Base-by-base conservation (phyloP, 768 basidiomycete genomes). In the Russula compacta region DNA sequence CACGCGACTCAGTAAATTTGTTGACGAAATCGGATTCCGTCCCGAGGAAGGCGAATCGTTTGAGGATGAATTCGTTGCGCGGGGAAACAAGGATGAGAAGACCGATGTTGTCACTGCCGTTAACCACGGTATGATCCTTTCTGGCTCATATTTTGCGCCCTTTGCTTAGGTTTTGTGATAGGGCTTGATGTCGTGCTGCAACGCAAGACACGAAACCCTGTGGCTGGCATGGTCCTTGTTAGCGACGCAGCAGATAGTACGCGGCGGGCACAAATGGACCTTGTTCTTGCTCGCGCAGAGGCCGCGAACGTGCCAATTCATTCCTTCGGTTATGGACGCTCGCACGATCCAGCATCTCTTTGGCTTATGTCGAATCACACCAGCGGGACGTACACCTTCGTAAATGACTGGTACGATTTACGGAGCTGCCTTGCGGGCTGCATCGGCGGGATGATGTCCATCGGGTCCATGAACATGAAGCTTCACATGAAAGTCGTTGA, bases 321-420 rank as follows among this genome's bases (percentile, higher is more conserved):
- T 72, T 89, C 95, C 3, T 88, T 99, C 66, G 97, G 97, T 54
- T 99, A 95, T 69, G 95, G 95, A 32, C 89, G 92, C 61, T 90
- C 92, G 15, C 97, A 98, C 70, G 97, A 98, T 72, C 97, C 97
- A 17, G 92, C 92, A 14, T 95, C 94, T 7, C 82, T 99, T 38
- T 98, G 97, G 97, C 84, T 98, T 49, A 95, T 99, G 81, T 98
- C 95, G 10, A 98, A 98, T 72, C 94, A 98, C 72, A 98, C 97
- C 3, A 84, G 84, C 65, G 97, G 97, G 29, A 97, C 94, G 33
- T 98, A 98, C 75, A 98, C 95, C 4, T 99, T 97, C 68, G 93
- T 98, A 63, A 91, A 90, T 74, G 95, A 97, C 70, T 98, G 95
- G 89, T 95, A 98, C 71, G 92, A 98, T 72, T 84, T 98, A 35